Evolutionary conservation across 1,284 basidiomycete genomes (phyloP), one percentile per base, ranked within the genome.

Genomic region (Cerioporus squamosus): DNA sequence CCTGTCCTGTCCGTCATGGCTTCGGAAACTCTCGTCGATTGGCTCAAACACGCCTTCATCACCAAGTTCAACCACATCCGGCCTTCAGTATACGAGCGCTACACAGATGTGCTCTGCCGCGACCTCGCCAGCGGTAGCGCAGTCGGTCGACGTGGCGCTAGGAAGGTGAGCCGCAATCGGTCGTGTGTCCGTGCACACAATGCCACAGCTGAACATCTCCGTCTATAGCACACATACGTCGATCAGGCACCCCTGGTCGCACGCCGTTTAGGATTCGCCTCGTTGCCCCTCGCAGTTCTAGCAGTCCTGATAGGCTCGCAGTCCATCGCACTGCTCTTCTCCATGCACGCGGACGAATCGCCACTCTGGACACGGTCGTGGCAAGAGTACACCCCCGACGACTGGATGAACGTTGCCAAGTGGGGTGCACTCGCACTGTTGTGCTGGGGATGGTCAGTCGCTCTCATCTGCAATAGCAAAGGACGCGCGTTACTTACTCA

Each of bases 41-140:
- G 97, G 97, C 82, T 99, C 58, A 99, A 99, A 71, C 97, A 99
- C 70, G 97, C 97, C 1, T 99, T 99, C 77, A 98, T 99, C 69
- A 97, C 96, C 54, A 99, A 99, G 75, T 98, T 98, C 74, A 93
- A 93, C 67, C 93, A 96, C 69, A 96, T 99, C 53, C 88, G 97
- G 1, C 95, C 96, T 0, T 92, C 91, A 0, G 94, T 98, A 1
- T 99, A 99, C 66, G 95, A 95, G 60, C 84, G 97, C 12, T 99
- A 95, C 75, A 94, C 91, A 12, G 97, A 99, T 69, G 94, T 99
- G 0, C 83, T 99, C 0, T 98, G 97, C 68, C 90, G 94, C 44
- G 97, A 99, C 72, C 83, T 99, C 12, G 84, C 96, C 1, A 90
- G 90, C 52, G 93, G 88, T 40, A 94, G 91, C 55, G 84, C 86